Evolutionary conservation across 768 basidiomycete species (phyloP).

Genomic region (Tricholoma furcatifolium): DNA sequence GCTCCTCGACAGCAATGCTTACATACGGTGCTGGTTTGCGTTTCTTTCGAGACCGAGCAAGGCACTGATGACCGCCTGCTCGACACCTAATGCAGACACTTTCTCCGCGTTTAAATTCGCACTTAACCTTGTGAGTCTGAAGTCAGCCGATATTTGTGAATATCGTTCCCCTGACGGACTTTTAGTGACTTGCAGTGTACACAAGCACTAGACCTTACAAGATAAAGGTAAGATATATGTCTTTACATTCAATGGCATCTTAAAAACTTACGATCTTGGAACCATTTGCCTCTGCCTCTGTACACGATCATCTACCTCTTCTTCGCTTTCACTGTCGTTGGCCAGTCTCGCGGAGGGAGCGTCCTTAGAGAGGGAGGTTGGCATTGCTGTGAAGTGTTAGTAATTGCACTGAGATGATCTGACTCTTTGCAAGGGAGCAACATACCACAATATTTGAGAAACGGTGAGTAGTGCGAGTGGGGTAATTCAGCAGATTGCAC

Average conservation of each 20-base stretch:
- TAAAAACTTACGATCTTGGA: conserved; percentile 19
- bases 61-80: conserved; percentile 44
- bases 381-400: too few species aligned
- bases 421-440: too few species aligned
- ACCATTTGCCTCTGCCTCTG: conserved; percentile 9
- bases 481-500: too few species aligned
- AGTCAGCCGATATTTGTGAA: not conserved
- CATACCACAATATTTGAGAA: too few species aligned
- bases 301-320: conserved; percentile 12
- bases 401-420: too few species aligned
- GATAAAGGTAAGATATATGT: not conserved
- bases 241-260: not conserved
- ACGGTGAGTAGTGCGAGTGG: too few species aligned
- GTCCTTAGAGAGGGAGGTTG: too few species aligned
- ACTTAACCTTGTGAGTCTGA: conserved; percentile 41
- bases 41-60: conserved; percentile 50
- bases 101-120: conserved; percentile 47
- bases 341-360: not conserved
- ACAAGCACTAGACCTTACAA: conserved; percentile 47
- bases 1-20: not conserved
- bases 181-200: conserved; percentile 59
- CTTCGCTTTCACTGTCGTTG: conserved; percentile 17
- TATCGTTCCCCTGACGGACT: conserved; percentile 24
- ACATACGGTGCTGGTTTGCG: conserved; percentile 56
- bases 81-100: conserved; percentile 48